Percentiles rank a stretch among this genome's conserved stretches.
Conservation (phyloP, 192 early-diverging fungal genomes). For the Coemansia guatemalensis region DNA sequence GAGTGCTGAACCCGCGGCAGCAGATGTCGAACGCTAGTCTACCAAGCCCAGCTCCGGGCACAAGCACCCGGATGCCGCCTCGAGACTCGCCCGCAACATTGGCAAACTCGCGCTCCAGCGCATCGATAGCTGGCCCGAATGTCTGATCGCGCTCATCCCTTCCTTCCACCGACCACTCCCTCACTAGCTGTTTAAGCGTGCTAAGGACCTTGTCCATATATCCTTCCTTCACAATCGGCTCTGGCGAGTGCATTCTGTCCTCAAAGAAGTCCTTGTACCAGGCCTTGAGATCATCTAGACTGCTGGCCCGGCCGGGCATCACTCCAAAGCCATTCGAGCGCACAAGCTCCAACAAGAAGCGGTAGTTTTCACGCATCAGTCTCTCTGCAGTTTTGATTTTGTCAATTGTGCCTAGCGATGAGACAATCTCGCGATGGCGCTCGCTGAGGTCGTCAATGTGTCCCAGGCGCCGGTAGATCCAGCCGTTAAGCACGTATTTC, state of each 20-base stretch:
- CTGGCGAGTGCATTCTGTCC: conserved; percentile 19
- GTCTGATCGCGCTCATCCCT: conserved; percentile 70
- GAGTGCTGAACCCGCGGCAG: conserved; percentile 69
- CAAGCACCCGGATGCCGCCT: conserved; percentile 69
- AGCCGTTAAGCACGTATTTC: conserved; percentile 57
- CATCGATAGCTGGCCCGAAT: conserved; percentile 79
- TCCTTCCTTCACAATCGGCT: conserved; percentile 55
- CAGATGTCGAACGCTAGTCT: conserved; percentile 90
- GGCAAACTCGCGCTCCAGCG: conserved; percentile 62
- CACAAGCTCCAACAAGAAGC: conserved; percentile 49
- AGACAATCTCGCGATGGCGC: conserved; percentile 57
- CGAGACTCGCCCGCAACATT: conserved; percentile 34
- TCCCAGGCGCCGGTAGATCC: conserved; percentile 61
- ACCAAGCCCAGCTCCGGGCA: conserved; percentile 97
- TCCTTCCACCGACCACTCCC: conserved; percentile 93
- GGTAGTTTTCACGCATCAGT: conserved; percentile 60
- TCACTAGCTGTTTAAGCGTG: conserved; percentile 90
- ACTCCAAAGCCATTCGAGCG: conserved; percentile 29
- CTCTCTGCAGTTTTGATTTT: conserved; percentile 63
- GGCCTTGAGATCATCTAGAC: conserved; percentile 19
- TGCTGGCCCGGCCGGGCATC: conserved; percentile 20
- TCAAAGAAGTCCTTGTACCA: conserved; percentile 26
- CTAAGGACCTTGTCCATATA: conserved; percentile 90
- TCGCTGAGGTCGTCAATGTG: conserved; percentile 63
- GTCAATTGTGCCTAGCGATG: conserved; percentile 59